Conservation (phyloP, 73 alveolate species). For the Uronychia setigera region DNA sequence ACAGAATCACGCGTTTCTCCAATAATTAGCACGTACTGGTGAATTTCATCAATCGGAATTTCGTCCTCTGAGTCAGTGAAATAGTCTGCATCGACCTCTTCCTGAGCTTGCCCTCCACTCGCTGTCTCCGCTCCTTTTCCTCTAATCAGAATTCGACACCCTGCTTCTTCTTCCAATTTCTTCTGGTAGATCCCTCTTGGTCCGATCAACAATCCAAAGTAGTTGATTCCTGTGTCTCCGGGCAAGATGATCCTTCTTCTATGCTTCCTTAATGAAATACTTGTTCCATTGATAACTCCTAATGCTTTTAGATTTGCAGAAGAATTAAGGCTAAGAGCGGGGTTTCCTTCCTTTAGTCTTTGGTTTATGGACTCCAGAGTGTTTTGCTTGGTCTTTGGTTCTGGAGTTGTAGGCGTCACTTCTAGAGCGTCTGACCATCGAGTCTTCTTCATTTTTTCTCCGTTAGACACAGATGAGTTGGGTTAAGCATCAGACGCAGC, state of each 20-base stretch:
- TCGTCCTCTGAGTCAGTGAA: slow-evolving; percentile 30
- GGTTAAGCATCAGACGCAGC: not conserved
- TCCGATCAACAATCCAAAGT: slow-evolving; percentile 92
- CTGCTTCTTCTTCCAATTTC: slow-evolving; percentile 85
- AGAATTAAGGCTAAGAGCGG: slow-evolving; percentile 5
- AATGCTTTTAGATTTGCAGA: slow-evolving; percentile 21
- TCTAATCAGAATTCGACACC: slow-evolving; percentile 84
- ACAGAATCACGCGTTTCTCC: slow-evolving; percentile 85
- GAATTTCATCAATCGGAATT: slow-evolving; percentile 90
- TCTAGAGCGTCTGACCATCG: slow-evolving; percentile 65
- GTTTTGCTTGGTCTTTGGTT: not conserved
- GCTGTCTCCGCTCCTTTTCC: slow-evolving; percentile 83
- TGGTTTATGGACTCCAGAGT: not conserved
- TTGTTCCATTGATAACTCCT: slow-evolving; percentile 64
- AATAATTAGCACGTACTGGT: slow-evolving; percentile 85
- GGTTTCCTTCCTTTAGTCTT: not conserved
- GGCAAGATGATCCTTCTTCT: slow-evolving; percentile 87
- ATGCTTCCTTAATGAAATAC: not conserved
- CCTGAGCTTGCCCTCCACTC: slow-evolving; percentile 87
- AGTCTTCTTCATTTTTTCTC: slow-evolving; percentile 14
- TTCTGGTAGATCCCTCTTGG: slow-evolving; percentile 94
- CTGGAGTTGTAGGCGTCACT: not conserved
- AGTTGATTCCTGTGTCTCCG: slow-evolving; percentile 83
- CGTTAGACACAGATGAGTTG: not conserved
- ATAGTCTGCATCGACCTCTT: not conserved